phyloP scores from a whole-genome alignment of 495 filamentous ascomycete genomes.

The Pyrenula aspistea region DNA sequence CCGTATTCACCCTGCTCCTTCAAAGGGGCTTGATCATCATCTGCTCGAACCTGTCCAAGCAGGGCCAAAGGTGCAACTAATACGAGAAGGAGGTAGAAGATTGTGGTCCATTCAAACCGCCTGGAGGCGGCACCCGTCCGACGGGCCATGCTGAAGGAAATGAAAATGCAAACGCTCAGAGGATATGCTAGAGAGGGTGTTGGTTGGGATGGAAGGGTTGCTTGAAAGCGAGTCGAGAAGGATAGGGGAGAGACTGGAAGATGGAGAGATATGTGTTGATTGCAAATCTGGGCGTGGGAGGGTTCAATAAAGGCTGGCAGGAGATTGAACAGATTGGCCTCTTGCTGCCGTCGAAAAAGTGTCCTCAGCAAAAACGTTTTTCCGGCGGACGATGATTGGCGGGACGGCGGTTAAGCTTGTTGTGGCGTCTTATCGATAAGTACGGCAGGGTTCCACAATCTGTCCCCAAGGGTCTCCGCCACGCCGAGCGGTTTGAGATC shows the following conservation, averaged over 20 bases:
- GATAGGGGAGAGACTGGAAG: neutral
- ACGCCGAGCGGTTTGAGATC: neutral
- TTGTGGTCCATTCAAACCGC: conserved; percentile 54
- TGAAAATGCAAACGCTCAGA: neutral
- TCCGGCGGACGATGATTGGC: neutral
- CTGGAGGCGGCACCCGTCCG: conserved; percentile 30
- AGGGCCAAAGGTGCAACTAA: conserved; percentile 67
- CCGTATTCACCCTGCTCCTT: conserved; percentile 56
- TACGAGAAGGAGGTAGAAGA: conserved; percentile 75
- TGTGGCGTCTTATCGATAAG: neutral
- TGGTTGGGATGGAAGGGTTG: neutral
- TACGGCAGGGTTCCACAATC: neutral
- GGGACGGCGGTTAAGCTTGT: neutral
- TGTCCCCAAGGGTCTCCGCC: no score
- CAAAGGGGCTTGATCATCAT: conserved; percentile 50
- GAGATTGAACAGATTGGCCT: neutral
- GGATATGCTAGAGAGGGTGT: neutral
- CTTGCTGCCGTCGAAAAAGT: neutral
- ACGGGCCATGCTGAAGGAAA: conserved; percentile 28
- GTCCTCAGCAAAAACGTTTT: neutral
- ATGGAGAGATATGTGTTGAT: neutral
- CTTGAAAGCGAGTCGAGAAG: neutral
- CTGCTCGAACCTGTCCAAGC: conserved; percentile 59
- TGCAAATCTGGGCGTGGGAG: neutral
- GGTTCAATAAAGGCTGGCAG: neutral